Conservation (phyloP, 176 grass and related monocot species). For the Rhynchospora pubera region DNA sequence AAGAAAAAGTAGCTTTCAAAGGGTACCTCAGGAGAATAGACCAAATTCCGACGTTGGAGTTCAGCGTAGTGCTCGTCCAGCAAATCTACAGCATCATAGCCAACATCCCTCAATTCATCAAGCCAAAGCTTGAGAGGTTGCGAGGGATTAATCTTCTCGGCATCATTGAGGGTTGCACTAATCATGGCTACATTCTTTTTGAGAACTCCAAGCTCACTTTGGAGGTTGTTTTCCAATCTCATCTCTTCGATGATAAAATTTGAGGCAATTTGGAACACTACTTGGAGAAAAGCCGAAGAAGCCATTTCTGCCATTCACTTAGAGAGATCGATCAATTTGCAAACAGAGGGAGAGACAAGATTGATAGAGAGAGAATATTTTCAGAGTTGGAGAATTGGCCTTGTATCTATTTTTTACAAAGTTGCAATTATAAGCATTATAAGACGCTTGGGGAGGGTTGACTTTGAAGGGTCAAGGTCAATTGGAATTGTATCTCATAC, state of each 20-base stretch:
- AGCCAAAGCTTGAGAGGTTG: not conserved
- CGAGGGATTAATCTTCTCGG: not conserved
- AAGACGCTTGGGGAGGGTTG: too few relatives aligned
- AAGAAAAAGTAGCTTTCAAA: too few relatives aligned
- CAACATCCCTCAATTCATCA: slow-evolving; percentile 6
- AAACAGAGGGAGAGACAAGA: too few relatives aligned
- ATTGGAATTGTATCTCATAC: too few relatives aligned
- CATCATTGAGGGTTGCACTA: not conserved
- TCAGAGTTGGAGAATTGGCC: too few relatives aligned
- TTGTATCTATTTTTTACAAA: too few relatives aligned
- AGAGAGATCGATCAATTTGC: too few relatives aligned
- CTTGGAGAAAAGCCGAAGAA: slow-evolving; percentile 23
- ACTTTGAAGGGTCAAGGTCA: too few relatives aligned
- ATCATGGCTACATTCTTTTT: not conserved
- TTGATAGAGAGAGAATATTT: too few relatives aligned
- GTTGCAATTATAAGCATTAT: too few relatives aligned
- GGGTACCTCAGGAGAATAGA: not conserved
- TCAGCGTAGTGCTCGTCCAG: slow-evolving; percentile 27
- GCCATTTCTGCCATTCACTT: slow-evolving; percentile 1
- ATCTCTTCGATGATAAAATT: slow-evolving; percentile 6
- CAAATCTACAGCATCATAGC: slow-evolving; percentile 24
- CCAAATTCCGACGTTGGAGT: not conserved
- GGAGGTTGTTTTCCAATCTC: not conserved
- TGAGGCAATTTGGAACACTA: not conserved
- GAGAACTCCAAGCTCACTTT: not conserved